Evolutionary conservation across 83 land plant genomes (phyloP).

Genomic region (Diphasiastrum complanatum): DNA sequence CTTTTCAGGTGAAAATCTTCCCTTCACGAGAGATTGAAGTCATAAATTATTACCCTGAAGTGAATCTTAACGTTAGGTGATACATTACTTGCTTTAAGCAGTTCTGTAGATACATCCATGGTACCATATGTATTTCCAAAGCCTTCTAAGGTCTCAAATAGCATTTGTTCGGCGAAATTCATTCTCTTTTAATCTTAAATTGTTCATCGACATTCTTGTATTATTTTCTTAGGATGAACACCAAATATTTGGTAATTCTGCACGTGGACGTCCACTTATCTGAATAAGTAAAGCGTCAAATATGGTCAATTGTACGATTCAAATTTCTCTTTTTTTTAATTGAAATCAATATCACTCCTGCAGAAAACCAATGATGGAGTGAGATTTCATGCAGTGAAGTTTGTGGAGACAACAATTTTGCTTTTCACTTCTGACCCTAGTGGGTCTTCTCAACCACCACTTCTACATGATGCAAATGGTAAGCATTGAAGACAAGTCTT

Average conservation of each 20-base stretch:
- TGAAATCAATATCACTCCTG: not conserved
- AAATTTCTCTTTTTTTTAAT: not conserved
- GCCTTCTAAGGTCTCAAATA: no score
- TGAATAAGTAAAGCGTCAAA: no score
- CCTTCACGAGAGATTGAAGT: not conserved
- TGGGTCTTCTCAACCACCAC: slow-evolving; percentile 30
- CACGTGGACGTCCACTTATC: no score
- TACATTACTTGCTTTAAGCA: no score
- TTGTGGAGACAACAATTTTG: slow-evolving; percentile 53
- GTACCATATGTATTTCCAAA: no score
- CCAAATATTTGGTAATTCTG: no score
- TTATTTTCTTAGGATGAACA: no score
- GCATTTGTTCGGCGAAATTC: not conserved
- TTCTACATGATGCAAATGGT: not conserved
- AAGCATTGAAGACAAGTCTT: not conserved
- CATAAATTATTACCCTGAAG: no score
- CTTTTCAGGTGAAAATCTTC: slow-evolving; percentile 35
- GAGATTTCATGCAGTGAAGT: slow-evolving; percentile 57
- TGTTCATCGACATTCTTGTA: not conserved
- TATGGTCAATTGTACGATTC: no score
- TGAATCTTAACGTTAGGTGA: no score
- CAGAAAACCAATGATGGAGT: slow-evolving; percentile 47
- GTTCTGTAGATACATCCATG: no score
- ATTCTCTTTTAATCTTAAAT: not conserved
- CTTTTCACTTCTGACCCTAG: slow-evolving; percentile 46